phyloP scores from a whole-genome alignment of 2,329 filamentous ascomycete species.

The Bipolaris victoriae region DNA sequence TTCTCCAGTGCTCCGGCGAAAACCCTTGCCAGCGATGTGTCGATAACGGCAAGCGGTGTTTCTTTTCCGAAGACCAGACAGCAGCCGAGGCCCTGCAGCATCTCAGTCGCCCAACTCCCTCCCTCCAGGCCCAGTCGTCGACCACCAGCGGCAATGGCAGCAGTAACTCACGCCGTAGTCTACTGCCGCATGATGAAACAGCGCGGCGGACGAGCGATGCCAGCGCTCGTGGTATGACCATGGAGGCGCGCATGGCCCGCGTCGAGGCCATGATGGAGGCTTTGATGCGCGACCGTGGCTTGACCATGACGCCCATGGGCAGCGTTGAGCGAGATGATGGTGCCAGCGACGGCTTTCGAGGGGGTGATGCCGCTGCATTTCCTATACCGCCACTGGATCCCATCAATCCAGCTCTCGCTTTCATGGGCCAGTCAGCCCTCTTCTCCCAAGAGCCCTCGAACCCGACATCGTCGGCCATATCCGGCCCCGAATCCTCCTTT shows the following conservation, averaged over 20 bases:
- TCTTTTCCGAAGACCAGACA: constrained; percentile 48
- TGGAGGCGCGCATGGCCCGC: constrained; percentile 45
- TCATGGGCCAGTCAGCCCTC: constrained; percentile 22
- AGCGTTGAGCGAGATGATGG: constrained; percentile 38
- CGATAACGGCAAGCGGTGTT: constrained; percentile 45
- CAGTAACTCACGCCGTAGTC: constrained; percentile 21
- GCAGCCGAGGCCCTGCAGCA: constrained; percentile 47
- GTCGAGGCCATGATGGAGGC: constrained; percentile 47
- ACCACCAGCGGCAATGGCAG: constrained; percentile 21
- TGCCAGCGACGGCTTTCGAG: constrained; percentile 23
- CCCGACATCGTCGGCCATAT: constrained; percentile 7
- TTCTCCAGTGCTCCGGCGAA: constrained; percentile 41
- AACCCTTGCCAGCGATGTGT: constrained; percentile 46
- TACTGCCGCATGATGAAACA: constrained; percentile 28
- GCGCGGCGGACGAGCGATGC: constrained; percentile 38
- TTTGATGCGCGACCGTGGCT: constrained; percentile 39
- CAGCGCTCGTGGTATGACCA: constrained; percentile 32
- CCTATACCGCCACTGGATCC: constrained; percentile 32
- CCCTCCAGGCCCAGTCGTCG: constrained; percentile 18
- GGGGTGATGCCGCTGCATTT: constrained; percentile 21
- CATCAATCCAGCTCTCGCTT: constrained; percentile 29
- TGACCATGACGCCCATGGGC: constrained; percentile 30
- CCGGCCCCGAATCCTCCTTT: neutral
- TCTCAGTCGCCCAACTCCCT: constrained; percentile 42
- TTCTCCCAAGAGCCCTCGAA: constrained; percentile 22